Evolutionary conservation across 306 rosid species (phyloP).

Genomic region (Cicer pinnatifidum): DNA sequence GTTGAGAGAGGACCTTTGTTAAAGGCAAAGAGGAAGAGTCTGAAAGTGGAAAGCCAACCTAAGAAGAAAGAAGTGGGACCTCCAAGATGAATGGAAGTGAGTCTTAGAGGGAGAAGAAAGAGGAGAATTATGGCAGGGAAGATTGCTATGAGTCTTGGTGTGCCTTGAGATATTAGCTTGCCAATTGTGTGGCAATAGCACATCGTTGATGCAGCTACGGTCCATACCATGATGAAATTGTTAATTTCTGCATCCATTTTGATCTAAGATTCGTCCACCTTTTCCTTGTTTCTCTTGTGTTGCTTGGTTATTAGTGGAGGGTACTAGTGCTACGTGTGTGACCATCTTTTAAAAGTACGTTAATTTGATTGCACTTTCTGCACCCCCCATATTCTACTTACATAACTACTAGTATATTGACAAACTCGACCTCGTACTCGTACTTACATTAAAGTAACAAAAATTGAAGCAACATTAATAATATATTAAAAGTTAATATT

Average conservation of each 20-base stretch:
- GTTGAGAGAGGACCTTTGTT: conserved; percentile 47
- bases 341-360: no score
- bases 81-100: conserved; percentile 44
- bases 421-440: no score
- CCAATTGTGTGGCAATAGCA: conserved; percentile 46
- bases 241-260: conserved; percentile 47
- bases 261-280: background rate
- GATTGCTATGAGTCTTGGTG: conserved; percentile 32
- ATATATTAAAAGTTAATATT: no score
- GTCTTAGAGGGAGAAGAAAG: conserved; percentile 48
- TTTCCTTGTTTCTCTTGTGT: background rate
- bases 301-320: background rate
- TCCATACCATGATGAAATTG: conserved; percentile 49
- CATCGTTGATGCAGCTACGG: conserved; percentile 37
- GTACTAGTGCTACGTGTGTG: no score
- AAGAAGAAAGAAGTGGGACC: conserved; percentile 49
- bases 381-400: no score
- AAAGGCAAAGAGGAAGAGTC: conserved; percentile 50
- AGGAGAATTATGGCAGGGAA: conserved; percentile 40
- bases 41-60: conserved; percentile 53
- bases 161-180: conserved; percentile 24
- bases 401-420: no score
- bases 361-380: no score
- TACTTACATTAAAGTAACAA: no score
- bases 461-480: no score